Conservation (phyloP, 805 yeast species). For the Hanseniaspora lachancei region DNA sequence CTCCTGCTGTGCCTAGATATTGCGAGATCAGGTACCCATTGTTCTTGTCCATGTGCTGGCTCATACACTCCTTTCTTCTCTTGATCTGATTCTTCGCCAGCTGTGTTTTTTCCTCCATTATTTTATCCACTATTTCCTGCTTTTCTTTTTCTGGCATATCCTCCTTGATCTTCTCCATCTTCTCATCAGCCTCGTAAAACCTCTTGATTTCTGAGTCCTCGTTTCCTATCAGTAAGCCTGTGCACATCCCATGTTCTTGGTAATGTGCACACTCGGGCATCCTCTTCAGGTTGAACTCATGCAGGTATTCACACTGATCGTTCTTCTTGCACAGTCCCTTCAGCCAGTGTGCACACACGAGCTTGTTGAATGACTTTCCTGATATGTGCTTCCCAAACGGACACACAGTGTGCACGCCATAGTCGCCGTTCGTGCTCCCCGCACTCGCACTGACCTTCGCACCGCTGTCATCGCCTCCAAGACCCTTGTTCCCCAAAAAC, state of each 20-base stretch:
- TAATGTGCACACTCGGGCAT: conserved; percentile 95
- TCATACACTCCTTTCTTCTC: conserved; percentile 72
- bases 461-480: background rate
- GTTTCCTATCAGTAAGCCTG: conserved; percentile 36
- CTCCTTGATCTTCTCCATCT: background rate
- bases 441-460: background rate
- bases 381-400: conserved; percentile 68
- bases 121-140: background rate
- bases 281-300: conserved; percentile 82
- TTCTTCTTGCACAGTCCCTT: conserved; percentile 95
- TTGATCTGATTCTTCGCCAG: conserved; percentile 3
- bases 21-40: conserved; percentile 22
- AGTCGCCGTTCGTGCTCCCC: conserved; percentile 14
- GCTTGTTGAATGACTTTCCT: conserved; percentile 52
- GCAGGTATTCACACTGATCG: conserved; percentile 89
- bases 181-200: background rate
- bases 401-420: conserved; percentile 55
- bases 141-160: conserved; percentile 3
- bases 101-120: background rate
- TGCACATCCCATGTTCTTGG: conserved; percentile 68
- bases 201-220: background rate
- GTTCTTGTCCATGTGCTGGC: conserved; percentile 80
- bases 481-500: conserved; percentile 1
- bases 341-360: conserved; percentile 97
- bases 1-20: conserved; percentile 9